A percentile compares a stretch with the other conserved stretches of the same genome.
Evolutionary conservation across 169 alveolate genomes (phyloP).

Genomic region (Theileria sp.): DNA sequence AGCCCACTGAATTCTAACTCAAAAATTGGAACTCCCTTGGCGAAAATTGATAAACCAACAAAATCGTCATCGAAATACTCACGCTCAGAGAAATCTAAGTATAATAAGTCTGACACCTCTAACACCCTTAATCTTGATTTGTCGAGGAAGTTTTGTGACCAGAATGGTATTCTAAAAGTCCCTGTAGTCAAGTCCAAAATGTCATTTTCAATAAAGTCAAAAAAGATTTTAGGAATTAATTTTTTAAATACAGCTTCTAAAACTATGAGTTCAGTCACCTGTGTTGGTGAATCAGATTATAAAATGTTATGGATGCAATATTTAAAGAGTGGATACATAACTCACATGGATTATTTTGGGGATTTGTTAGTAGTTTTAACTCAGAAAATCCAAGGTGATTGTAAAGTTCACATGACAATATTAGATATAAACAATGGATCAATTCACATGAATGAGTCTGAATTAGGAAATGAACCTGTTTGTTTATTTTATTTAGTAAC

Average conservation of each 20-base stretch:
- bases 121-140: not conserved
- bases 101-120: not conserved
- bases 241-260: not conserved
- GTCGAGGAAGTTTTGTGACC: not conserved
- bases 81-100: not conserved
- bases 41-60: not conserved
- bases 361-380: constrained; percentile 23
- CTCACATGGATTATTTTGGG: constrained; percentile 27
- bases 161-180: not conserved
- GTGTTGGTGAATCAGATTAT: not conserved
- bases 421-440: not conserved
- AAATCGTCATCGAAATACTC: not conserved
- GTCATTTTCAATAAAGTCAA: not conserved
- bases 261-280: not conserved
- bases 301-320: constrained; percentile 33
- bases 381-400: constrained; percentile 11
- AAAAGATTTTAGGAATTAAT: constrained; percentile 7
- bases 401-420: not conserved
- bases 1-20: constrained; percentile 1
- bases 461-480: not conserved
- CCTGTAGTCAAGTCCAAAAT: not conserved
- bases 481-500: not conserved
- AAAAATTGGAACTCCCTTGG: not conserved
- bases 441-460: not conserved
- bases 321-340: constrained; percentile 28